Evolutionary conservation across 352 stramenopile species (phyloP).

Genomic region (Phytophthora rubi): DNA sequence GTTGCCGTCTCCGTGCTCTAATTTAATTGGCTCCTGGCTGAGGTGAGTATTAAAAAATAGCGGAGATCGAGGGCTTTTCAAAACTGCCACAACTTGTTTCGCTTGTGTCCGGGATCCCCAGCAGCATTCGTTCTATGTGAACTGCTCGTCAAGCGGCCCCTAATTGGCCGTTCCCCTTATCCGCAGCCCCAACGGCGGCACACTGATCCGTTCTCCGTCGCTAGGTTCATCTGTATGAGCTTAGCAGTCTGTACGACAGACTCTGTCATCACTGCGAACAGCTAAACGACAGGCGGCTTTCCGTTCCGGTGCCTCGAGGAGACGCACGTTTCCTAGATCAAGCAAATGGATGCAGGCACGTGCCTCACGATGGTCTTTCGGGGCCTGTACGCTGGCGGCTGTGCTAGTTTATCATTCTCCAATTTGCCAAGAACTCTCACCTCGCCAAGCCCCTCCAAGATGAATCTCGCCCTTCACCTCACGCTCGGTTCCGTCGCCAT

Average conservation of each 20-base stretch:
- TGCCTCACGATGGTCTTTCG: neutral
- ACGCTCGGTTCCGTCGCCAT: neutral
- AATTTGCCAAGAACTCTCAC: neutral
- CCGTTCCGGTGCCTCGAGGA: constrained; percentile 4
- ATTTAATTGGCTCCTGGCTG: too few species aligned
- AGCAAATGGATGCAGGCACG: constrained; percentile 7
- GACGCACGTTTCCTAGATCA: constrained; percentile 14
- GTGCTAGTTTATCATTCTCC: constrained; percentile 4
- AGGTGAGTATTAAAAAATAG: too few species aligned
- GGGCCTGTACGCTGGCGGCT: neutral
- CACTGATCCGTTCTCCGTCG: neutral
- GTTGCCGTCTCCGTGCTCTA: too few species aligned
- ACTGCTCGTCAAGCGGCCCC: too few species aligned
- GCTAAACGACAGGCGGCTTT: constrained; percentile 5
- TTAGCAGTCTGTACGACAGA: neutral
- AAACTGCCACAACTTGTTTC: too few species aligned
- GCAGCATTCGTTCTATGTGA: too few species aligned
- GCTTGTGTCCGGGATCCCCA: too few species aligned
- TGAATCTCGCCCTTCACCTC: constrained; percentile 5
- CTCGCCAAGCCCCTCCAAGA: neutral
- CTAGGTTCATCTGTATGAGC: too few species aligned
- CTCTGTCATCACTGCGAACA: constrained; percentile 1
- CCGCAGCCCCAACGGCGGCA: neutral
- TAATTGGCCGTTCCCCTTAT: too few species aligned
- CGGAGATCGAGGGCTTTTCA: too few species aligned